Base-by-base conservation (phyloP, 2,329 filamentous ascomycete genomes). In the Fusarium multiceps region DNA sequence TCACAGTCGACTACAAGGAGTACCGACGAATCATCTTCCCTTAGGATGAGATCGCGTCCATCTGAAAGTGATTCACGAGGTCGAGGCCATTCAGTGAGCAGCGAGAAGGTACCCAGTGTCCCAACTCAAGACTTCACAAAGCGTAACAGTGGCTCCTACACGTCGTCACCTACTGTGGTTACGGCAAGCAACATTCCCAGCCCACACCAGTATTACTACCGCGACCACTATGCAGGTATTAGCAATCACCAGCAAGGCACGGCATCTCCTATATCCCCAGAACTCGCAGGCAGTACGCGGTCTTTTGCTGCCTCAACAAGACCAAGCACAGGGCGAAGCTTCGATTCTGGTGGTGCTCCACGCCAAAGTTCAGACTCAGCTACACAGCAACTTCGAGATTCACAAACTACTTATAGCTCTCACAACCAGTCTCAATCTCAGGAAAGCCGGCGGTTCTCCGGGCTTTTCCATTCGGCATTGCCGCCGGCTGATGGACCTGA, bases 381-480 rank as follows among this genome's bases (percentile, higher is more conserved):
- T 42, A 77, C 77, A 21, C 81, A 83, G 13, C 77, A 79, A 40
- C 81, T 83, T 41, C 84, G 85, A 30, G 86, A 90, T 70, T 89
- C 88, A 0, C 85, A 80, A 63, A 87, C 86, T 14, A 85, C 84
- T 7, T 86, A 86, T 74, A 83, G 83, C 68, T 86, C 86, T 43
- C 82, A 80, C 68, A 81, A 83, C 62, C 81, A 80, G 34, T 78
- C 79, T 30, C 81, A 80, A 40, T 78, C 79, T 25, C 81, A 78
- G 62, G 83, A 86, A 14, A 78, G 78, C 32, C 84, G 85, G 41
- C 89, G 90, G 43, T 91, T 88, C 73, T 94, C 92, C 0, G 92
- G 91, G 7, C 83, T 97, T 23, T 97, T 97, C 82, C 93, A 93
- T 65, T 97, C 94, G 1, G 94, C 94, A 7, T 87, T 97, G 77